Evolutionary conservation across 768 basidiomycete genomes (phyloP), one percentile per base, ranked within the genome.

Genomic region (Russula sp.): DNA sequence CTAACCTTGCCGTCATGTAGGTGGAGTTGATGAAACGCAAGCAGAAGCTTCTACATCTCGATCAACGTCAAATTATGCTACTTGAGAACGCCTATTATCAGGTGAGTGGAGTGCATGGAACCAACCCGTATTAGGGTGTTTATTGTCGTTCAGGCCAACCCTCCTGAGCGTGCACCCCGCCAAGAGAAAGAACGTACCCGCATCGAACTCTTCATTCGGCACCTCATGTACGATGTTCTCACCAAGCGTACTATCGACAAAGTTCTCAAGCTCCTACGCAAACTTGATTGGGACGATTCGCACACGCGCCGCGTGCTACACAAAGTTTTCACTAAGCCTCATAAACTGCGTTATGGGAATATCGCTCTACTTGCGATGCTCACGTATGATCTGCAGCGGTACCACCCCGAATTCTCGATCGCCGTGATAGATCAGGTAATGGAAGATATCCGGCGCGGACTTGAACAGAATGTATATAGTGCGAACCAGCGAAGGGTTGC

Each of bases 41-140:
- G 77, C 94, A 97, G 80, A 88, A 81, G 59, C 82, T 94, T 78
- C 87, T 93, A 67, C 94, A 98, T 71, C 84, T 99, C 39, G 97
- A 98, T 73, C 88, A 92, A 71, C 80, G 94, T 18, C 93, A 98
- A 70, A 77, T 87, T 6, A 80, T 98, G 16, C 76, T 98, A 65
- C 82, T 99, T 35, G 97, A 98, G 74, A 99, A 99, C 73, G 97
- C 97, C 0, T 99, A 97, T 73, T 98, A 98, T 73, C 94, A 94
- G 82, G 94, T 93, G 52, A 53, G 74, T 66, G 54, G 66, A 49
- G 59, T 18, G 49, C 31, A 7, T 35, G 10, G 10, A 55, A 22
- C 31, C 39, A 44, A 60, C 31, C 69, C 39, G 44, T 39, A 39
- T 35, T 54, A 14, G 66, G 65, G 6, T n/a, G 56, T 57, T 64